Evolutionary conservation across 1,284 basidiomycete genomes (phyloP), one percentile per base, ranked within the genome.

Genomic region (Moniliophthora roreri): DNA sequence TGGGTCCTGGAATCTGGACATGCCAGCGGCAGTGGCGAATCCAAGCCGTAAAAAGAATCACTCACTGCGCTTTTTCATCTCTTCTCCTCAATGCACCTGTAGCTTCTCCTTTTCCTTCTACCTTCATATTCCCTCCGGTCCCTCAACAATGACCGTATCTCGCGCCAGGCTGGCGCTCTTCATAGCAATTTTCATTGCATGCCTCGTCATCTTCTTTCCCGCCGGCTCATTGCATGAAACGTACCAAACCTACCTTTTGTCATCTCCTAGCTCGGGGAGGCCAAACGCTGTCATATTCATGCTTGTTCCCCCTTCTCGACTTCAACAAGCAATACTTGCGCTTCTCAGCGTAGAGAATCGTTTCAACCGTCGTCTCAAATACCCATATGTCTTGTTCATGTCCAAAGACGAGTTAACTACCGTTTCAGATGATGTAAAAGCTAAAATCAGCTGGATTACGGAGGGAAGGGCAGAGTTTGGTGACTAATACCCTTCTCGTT

Each of bases 271-370:
- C 51, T 50, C 23, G 32, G 37, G 26, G 45, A 54, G 46, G 44
- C 62, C 64, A 3, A 67, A 64, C 44, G 64, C 57, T 2, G 65
- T 62, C 2, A 67, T 67, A 42, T 63, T 64, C 54, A 66, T 67
- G 54, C 58, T 66, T 11, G 47, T 66, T 15, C 55, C 62, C 1
- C 63, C 64, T 2, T 57, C 55, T 3, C 58, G 65, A 20, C 54
- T 65, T 2, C 60, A 61, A 47, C 62, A 67, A 58, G 64, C 66
- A 16, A 59, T 59, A 9, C 48, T 63, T 26, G 63, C 66, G 3
- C 61, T 67, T 18, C 56, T 56, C 21, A 67, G 64, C 44, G 61
- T 64, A 32, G 66, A 67, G 40, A 63, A 64, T 24, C 63, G 65
- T 6, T 67, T 67, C 50, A 67, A 67, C 42, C 58, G 63, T 1